Conservation (phyloP, 805 yeast genomes). For the Zygoascus ofunaensis region DNA sequence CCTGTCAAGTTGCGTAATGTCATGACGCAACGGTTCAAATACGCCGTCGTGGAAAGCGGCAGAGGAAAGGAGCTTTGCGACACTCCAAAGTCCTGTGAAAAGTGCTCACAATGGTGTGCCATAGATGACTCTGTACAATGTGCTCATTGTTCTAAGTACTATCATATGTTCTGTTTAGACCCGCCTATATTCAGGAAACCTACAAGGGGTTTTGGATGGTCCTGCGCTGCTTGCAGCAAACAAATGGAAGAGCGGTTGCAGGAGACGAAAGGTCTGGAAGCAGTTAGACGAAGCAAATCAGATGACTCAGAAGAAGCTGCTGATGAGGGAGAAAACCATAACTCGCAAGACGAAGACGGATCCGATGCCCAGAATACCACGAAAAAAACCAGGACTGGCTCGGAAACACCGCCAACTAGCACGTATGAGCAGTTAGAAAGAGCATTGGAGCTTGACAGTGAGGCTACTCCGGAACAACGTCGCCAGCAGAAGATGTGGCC, state of each 20-base stretch:
- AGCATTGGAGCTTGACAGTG: conserved; percentile 11
- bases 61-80: conserved; percentile 52
- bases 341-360: background rate
- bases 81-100: conserved; percentile 60
- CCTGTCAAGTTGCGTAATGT: conserved; percentile 54
- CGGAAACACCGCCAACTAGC: conserved; percentile 4
- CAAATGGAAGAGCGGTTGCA: conserved; percentile 18
- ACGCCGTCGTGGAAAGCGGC: conserved; percentile 64
- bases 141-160: conserved; percentile 60
- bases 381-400: background rate
- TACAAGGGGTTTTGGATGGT: conserved; percentile 82
- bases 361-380: background rate
- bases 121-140: conserved; percentile 66
- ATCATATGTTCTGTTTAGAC: conserved; percentile 75
- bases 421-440: conserved; percentile 21
- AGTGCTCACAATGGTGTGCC: conserved; percentile 81
- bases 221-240: conserved; percentile 64
- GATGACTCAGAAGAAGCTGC: background rate
- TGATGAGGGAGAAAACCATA: background rate
- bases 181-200: conserved; percentile 79
- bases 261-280: conserved; percentile 17
- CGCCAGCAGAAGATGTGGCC: conserved; percentile 46
- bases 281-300: background rate
- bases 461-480: conserved; percentile 22
- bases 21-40: conserved; percentile 57